These are phyloP conservation scores for Podospora sp. DNA, from an alignment of 495 filamentous ascomycete species.

Conservation along the genomic window DNA sequence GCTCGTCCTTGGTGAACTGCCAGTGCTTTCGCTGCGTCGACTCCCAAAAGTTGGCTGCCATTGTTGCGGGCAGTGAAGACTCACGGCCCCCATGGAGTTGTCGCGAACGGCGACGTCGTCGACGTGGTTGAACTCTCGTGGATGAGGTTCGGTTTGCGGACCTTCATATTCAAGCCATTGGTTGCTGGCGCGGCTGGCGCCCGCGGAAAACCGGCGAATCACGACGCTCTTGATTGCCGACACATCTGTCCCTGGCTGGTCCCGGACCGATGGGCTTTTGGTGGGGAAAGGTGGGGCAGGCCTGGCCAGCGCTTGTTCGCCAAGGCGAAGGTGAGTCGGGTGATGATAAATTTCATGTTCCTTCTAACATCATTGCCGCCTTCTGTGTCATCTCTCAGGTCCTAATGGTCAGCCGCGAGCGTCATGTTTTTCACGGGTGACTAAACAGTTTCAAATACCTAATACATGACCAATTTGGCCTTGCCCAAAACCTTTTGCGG, in stretches of 20 bases:
- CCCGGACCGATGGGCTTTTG: not conserved
- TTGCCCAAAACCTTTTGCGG: not conserved
- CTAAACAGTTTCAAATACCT: conserved; percentile 3
- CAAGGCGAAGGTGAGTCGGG: conserved; percentile 9
- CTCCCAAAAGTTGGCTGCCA: conserved; percentile 98
- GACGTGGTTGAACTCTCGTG: not conserved
- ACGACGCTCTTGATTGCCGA: not conserved
- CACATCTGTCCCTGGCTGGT: not conserved
- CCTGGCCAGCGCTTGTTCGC: not conserved
- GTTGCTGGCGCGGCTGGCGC: not conserved
- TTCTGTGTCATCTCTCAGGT: not conserved
- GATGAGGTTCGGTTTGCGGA: not conserved
- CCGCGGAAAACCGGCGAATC: not conserved
- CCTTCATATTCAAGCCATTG: not conserved
- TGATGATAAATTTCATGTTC: conserved; percentile 6
- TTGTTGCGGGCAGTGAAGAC: conserved; percentile 37
- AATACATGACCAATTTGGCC: not conserved
- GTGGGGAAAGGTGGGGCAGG: not conserved
- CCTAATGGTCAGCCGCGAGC: not conserved
- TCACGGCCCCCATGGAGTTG: not conserved
- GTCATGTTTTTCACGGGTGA: not conserved
- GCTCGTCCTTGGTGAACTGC: conserved; percentile 81
- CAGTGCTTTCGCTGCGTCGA: conserved; percentile 88
- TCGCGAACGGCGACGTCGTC: not conserved
- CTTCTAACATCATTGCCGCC: conserved; percentile 4